Evolutionary conservation across 805 yeast genomes (phyloP).

Genomic region (Saturnispora besseyi): DNA sequence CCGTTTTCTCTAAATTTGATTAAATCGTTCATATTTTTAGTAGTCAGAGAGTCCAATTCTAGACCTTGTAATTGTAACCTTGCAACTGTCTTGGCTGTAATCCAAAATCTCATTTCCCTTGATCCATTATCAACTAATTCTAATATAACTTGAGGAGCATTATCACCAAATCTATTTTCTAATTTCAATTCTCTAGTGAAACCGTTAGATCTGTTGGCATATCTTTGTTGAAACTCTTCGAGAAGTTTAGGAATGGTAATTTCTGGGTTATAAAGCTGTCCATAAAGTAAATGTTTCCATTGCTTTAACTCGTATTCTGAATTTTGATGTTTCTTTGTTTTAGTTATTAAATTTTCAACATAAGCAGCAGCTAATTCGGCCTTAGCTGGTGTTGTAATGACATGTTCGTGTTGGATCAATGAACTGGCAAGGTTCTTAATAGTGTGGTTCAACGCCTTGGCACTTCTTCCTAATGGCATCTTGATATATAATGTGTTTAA

Average conservation of each 20-base stretch:
- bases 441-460: conserved; percentile 46
- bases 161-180: conserved; percentile 83
- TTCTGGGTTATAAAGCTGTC: conserved; percentile 40
- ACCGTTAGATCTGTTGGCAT: conserved; percentile 59
- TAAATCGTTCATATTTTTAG: conserved; percentile 46
- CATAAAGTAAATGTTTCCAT: conserved; percentile 24
- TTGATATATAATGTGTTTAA: neutral
- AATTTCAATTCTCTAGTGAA: conserved; percentile 77
- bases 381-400: conserved; percentile 65
- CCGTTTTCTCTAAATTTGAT: conserved; percentile 41
- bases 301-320: conserved; percentile 17
- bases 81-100: conserved; percentile 78
- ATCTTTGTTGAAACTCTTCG: conserved; percentile 56
- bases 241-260: conserved; percentile 55
- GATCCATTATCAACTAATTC: conserved; percentile 63
- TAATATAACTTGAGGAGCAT: conserved; percentile 79
- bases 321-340: conserved; percentile 34
- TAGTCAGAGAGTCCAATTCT: conserved; percentile 44
- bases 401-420: conserved; percentile 58
- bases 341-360: conserved; percentile 55
- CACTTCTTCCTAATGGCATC: conserved; percentile 34
- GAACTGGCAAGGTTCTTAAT: conserved; percentile 60
- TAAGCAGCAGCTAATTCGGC: conserved; percentile 60
- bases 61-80: conserved; percentile 57
- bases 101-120: conserved; percentile 66